A percentile compares a stretch with the other conserved stretches of the same genome.
phyloP scores from a whole-genome alignment of 1,139 yeast genomes.

The Yamadazyma epiphylla region DNA sequence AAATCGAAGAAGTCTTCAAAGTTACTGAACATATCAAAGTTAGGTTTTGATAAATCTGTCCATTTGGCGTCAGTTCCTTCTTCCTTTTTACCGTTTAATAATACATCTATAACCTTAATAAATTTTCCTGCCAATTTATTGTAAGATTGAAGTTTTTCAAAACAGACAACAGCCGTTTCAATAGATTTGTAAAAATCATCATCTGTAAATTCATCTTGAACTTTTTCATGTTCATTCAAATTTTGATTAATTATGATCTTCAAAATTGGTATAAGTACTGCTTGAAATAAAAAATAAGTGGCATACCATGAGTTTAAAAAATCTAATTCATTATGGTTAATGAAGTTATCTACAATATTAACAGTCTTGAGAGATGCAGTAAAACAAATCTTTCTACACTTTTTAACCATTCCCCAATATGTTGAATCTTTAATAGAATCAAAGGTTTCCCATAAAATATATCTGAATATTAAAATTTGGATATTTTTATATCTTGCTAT shows the following conservation, averaged over 20 bases:
- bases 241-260: conserved; percentile 48
- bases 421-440: neutral
- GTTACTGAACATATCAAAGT: conserved; percentile 13
- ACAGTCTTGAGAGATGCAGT: conserved; percentile 4
- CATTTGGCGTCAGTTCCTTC: conserved; percentile 5
- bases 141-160: conserved; percentile 33
- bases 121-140: conserved; percentile 51
- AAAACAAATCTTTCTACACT: conserved; percentile 4
- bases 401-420: neutral
- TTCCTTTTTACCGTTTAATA: conserved; percentile 12
- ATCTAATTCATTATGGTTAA: conserved; percentile 1
- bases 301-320: conserved; percentile 6
- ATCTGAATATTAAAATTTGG: conserved; percentile 9
- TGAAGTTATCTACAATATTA: conserved; percentile 2
- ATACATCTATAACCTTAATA: conserved; percentile 41
- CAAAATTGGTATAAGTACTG: conserved; percentile 6
- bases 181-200: conserved; percentile 21
- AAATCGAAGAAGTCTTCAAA: conserved; percentile 14
- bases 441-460: neutral
- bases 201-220: conserved; percentile 26
- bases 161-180: conserved; percentile 38
- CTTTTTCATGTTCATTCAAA: conserved; percentile 31
- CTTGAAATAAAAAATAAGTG: conserved; percentile 7
- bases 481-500: conserved; percentile 10
- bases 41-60: conserved; percentile 9